phyloP scores from a whole-genome alignment of 345 rosid genomes.

The Aquilaria yunnanensis region DNA sequence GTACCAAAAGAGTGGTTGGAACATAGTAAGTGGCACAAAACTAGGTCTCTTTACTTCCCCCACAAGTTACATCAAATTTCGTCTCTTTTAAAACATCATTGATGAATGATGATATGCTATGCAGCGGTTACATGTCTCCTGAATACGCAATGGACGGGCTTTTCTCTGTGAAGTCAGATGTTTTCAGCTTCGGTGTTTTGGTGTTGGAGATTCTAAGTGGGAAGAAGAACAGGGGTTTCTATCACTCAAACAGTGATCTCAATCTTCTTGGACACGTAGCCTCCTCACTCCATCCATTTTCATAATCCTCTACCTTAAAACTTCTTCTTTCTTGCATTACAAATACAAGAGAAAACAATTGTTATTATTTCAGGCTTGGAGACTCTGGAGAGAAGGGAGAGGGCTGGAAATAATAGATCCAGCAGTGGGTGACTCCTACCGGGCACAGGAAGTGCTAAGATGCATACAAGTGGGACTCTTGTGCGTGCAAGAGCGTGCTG shows the following conservation, averaged over 20 bases:
- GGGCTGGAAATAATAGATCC: slow-evolving; percentile 44
- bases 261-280: slow-evolving; percentile 72
- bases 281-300: too few species aligned
- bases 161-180: slow-evolving; percentile 66
- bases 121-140: slow-evolving; percentile 80
- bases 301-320: too few species aligned
- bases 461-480: slow-evolving; percentile 78
- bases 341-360: not conserved
- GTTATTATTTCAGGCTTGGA: slow-evolving; percentile 45
- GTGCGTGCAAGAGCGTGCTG: slow-evolving; percentile 72
- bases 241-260: slow-evolving; percentile 45
- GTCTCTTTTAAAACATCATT: not conserved
- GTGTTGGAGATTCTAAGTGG: slow-evolving; percentile 61
- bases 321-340: not conserved
- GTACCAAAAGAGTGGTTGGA: slow-evolving; percentile 60
- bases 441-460: slow-evolving; percentile 41
- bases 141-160: slow-evolving; percentile 81
- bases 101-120: slow-evolving; percentile 7
- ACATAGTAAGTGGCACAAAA: slow-evolving; percentile 52
- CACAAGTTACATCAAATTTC: not conserved
- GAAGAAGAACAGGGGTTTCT: slow-evolving; percentile 62
- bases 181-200: slow-evolving; percentile 72
- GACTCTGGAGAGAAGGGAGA: slow-evolving; percentile 52
- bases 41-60: not conserved
- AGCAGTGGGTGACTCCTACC: slow-evolving; percentile 26